These are phyloP conservation scores for Obba rivulosa DNA, from an alignment of 768 basidiomycete genomes.

Conservation along the genomic window DNA sequence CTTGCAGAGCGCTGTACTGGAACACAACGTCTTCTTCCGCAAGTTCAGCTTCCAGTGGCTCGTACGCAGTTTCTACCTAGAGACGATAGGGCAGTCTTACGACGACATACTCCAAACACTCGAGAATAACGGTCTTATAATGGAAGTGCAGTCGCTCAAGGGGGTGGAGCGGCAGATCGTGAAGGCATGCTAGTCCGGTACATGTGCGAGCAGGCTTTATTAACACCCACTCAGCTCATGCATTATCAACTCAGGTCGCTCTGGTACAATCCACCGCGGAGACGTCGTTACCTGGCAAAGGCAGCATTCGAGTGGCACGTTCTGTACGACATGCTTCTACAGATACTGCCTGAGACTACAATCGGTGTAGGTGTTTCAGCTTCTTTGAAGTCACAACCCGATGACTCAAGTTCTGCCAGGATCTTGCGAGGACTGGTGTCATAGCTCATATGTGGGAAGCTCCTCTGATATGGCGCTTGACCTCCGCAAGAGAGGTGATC, in stretches of 20 bases:
- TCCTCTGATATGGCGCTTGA: conserved; percentile 54
- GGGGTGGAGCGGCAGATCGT: conserved; percentile 33
- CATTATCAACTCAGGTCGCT: conserved; percentile 52
- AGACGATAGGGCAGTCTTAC: conserved; percentile 55
- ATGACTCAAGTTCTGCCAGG: conserved; percentile 6
- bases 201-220: neutral
- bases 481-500: conserved; percentile 59
- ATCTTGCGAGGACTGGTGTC: conserved; percentile 6
- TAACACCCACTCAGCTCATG: conserved; percentile 39
- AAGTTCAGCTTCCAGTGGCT: conserved; percentile 48
- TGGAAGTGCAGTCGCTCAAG: conserved; percentile 32
- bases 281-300: conserved; percentile 61
- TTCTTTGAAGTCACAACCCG: neutral
- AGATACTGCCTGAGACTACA: conserved; percentile 18
- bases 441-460: conserved; percentile 34
- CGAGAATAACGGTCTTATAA: conserved; percentile 27
- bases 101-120: conserved; percentile 37
- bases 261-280: conserved; percentile 66
- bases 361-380: conserved; percentile 12
- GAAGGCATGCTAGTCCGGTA: conserved; percentile 24
- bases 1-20: conserved; percentile 52
- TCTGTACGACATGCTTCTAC: conserved; percentile 44
- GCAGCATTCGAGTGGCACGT: conserved; percentile 61
- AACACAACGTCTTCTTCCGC: conserved; percentile 49
- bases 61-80: conserved; percentile 58